Conservation (phyloP, 1,139 yeast genomes). For the Yamadazyma songkhlaensis region DNA sequence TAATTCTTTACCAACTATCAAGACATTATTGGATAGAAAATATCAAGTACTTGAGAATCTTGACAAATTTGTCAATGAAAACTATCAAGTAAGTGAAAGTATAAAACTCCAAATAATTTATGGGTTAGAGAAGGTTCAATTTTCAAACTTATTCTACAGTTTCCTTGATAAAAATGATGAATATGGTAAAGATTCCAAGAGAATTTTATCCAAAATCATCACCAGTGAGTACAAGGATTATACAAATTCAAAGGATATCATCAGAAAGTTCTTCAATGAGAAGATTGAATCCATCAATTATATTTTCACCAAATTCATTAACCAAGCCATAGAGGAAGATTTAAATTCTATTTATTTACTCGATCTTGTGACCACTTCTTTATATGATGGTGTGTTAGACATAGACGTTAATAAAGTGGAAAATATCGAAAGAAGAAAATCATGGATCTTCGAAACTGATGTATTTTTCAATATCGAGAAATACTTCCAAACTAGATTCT, state of each 20-base stretch:
- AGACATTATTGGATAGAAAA: conserved; percentile 25
- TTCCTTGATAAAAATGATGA: conserved; percentile 22
- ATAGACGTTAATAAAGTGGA: conserved; percentile 34
- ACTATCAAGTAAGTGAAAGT: conserved; percentile 39
- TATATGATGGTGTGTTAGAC: conserved; percentile 42
- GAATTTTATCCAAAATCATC: conserved; percentile 10
- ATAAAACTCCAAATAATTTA: conserved; percentile 37
- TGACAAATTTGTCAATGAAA: conserved; percentile 36
- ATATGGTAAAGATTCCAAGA: conserved; percentile 11
- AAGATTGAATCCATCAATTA: conserved; percentile 32
- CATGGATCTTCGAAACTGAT: conserved; percentile 43
- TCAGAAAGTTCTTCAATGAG: conserved; percentile 28
- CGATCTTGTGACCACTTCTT: conserved; percentile 32
- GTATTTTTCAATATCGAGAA: conserved; percentile 32
- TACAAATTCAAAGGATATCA: conserved; percentile 15
- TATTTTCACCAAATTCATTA: conserved; percentile 29
- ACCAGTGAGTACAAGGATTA: conserved; percentile 3
- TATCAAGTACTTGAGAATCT: conserved; percentile 34
- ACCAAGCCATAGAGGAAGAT: conserved; percentile 19
- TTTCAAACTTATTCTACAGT: conserved; percentile 52
- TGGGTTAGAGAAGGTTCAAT: conserved; percentile 55
- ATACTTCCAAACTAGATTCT: conserved; percentile 24
- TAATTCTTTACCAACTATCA: conserved; percentile 24
- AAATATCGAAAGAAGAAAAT: conserved; percentile 18
- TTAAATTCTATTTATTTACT: conserved; percentile 24